phyloP scores from a whole-genome alignment of 2,329 filamentous ascomycete species.

The Ophiocordyceps sinensis region DNA sequence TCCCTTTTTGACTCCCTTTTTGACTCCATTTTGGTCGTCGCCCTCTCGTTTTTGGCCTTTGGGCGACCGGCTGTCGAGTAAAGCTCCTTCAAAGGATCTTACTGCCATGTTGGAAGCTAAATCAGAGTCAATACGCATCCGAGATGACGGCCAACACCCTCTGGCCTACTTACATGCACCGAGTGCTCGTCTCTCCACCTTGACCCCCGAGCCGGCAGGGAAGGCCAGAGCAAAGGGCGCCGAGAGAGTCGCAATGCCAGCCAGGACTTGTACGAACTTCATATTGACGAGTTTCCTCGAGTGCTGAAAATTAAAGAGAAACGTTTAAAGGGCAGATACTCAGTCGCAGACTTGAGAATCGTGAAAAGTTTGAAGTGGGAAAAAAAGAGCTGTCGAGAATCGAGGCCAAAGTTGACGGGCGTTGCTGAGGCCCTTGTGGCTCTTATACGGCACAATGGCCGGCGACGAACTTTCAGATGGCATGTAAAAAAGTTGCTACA shows the following conservation, averaged over 20 bases:
- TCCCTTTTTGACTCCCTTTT: no score
- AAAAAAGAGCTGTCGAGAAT: neutral
- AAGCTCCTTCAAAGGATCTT: no score
- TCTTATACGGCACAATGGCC: neutral
- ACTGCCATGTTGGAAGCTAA: no score
- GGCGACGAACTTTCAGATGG: neutral
- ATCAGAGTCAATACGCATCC: no score
- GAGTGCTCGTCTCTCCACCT: neutral
- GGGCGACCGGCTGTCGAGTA: no score
- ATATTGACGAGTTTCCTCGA: no score
- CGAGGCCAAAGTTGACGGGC: neutral
- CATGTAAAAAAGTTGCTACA: neutral
- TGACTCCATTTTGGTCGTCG: no score
- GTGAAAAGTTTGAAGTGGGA: neutral
- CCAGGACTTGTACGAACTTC: neutral
- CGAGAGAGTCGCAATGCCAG: neutral
- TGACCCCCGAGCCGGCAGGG: neutral
- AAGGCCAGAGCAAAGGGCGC: neutral
- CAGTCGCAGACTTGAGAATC: neutral
- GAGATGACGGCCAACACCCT: no score
- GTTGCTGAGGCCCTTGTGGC: neutral
- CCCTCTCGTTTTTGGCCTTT: no score
- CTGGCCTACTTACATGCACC: neutral
- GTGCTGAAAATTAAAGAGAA: no score
- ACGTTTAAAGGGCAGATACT: neutral